phyloP scores from a whole-genome alignment of 163 green algal species.

The Coccomyxa subellipsoidea region DNA sequence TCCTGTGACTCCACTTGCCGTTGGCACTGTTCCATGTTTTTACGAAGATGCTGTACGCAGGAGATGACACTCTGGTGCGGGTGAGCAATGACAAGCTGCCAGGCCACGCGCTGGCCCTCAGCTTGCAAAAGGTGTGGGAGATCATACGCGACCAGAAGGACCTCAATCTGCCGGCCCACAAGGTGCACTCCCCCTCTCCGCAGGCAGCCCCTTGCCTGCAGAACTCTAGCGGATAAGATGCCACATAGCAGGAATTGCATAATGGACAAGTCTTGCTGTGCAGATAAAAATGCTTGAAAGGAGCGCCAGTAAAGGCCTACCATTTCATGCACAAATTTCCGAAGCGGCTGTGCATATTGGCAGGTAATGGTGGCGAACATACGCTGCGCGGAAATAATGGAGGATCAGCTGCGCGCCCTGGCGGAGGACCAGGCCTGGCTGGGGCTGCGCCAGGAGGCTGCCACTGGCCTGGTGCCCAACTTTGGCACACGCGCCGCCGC shows the following conservation, averaged over 20 bases:
- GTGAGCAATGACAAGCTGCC: constrained; percentile 65
- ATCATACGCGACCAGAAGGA: constrained; percentile 90
- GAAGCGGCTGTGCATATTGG: too few species aligned
- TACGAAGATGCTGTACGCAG: background rate
- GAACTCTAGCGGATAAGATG: too few species aligned
- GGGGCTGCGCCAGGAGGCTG: constrained; percentile 44
- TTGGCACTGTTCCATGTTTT: background rate
- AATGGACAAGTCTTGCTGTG: background rate
- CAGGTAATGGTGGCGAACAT: constrained; percentile 96
- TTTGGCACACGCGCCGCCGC: constrained; percentile 58
- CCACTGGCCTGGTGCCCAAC: constrained; percentile 44
- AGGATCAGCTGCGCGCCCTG: constrained; percentile 66
- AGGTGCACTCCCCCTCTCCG: constrained; percentile 51
- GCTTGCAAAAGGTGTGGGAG: constrained; percentile 83
- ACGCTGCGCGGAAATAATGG: constrained; percentile 85
- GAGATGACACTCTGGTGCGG: constrained; percentile 44
- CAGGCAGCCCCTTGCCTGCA: background rate
- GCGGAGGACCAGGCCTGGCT: constrained; percentile 57
- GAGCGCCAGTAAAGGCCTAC: too few species aligned
- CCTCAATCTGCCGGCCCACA: constrained; percentile 95
- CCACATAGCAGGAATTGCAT: background rate
- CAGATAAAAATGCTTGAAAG: too few species aligned
- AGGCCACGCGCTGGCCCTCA: constrained; percentile 73
- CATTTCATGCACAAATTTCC: too few species aligned
- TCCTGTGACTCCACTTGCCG: too few species aligned